Conservation (phyloP, 2,329 filamentous ascomycete species). For the Tolypocladium paradoxum region DNA sequence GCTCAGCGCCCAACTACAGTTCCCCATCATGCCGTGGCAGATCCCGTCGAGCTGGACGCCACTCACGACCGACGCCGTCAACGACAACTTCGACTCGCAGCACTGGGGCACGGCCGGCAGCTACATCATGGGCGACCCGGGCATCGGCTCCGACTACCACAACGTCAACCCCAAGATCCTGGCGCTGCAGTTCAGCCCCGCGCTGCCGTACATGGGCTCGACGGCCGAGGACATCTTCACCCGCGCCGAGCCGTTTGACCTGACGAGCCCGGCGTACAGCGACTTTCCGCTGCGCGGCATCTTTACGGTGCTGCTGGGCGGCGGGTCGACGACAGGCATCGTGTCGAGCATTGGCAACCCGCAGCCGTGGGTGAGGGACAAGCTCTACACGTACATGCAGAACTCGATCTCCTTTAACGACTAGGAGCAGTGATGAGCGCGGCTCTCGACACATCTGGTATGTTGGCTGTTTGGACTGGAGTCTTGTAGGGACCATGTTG, state of each 20-base stretch:
- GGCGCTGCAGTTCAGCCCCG: not conserved
- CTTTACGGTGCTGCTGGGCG: conserved; percentile 1
- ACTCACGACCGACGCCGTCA: not conserved
- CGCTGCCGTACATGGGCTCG: not conserved
- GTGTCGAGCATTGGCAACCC: not conserved
- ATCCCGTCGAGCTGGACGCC: conserved; percentile 2
- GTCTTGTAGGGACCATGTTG: too few species aligned
- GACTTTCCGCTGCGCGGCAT: not conserved
- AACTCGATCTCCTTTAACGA: conserved; percentile 14
- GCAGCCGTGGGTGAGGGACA: not conserved
- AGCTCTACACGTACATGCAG: not conserved
- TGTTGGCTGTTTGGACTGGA: too few species aligned
- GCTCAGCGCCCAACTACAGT: not conserved
- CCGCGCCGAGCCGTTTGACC: not conserved
- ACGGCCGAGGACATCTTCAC: not conserved
- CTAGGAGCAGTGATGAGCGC: not conserved
- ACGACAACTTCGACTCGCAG: not conserved
- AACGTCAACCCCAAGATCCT: not conserved
- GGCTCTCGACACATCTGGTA: too few species aligned
- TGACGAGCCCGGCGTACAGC: not conserved
- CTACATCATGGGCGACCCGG: not conserved
- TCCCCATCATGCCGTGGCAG: conserved; percentile 4
- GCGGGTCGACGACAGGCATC: conserved; percentile 1
- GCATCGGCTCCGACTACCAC: not conserved
- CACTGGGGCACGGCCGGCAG: conserved; percentile 1